Evolutionary conservation across 331 rosid genomes (phyloP).

Genomic region (Malus hybrid): DNA sequence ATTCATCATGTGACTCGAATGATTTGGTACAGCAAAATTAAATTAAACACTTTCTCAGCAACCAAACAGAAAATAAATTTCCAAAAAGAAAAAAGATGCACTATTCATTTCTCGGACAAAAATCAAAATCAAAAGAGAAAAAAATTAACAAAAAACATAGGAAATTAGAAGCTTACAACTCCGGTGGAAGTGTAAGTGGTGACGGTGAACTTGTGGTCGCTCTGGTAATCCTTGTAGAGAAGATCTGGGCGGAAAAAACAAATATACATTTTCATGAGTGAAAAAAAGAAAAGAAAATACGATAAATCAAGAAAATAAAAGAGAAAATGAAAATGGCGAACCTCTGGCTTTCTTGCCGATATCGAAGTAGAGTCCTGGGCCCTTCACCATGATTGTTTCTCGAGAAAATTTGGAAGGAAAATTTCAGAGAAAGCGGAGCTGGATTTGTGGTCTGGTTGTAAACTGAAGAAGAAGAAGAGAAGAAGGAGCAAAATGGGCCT

Average conservation of each 20-base stretch:
- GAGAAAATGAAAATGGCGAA: neutral
- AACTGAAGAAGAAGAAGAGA: neutral
- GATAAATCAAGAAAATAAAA: neutral
- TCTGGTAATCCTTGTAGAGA: constrained; percentile 83
- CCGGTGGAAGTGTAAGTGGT: constrained; percentile 65
- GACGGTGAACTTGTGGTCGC: constrained; percentile 80
- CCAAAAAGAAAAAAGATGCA: neutral
- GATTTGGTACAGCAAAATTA: no score
- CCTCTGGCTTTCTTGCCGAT: constrained; percentile 88
- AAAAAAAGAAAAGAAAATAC: neutral
- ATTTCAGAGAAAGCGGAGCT: constrained; percentile 11
- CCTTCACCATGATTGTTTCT: constrained; percentile 62
- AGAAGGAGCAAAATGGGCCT: neutral
- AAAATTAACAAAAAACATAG: neutral
- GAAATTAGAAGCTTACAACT: constrained; percentile 37
- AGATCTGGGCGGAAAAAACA: constrained; percentile 38
- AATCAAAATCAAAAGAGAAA: neutral
- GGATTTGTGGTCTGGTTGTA: neutral
- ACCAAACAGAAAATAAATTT: neutral
- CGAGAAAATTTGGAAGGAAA: constrained; percentile 17
- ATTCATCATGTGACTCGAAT: no score
- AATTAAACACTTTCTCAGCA: neutral
- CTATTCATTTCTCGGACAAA: neutral
- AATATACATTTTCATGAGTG: neutral
- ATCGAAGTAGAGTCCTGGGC: constrained; percentile 84